These are phyloP conservation scores for Lachancea kluyveri DNA, from an alignment of 805 yeast species.

Conservation along the genomic window DNA sequence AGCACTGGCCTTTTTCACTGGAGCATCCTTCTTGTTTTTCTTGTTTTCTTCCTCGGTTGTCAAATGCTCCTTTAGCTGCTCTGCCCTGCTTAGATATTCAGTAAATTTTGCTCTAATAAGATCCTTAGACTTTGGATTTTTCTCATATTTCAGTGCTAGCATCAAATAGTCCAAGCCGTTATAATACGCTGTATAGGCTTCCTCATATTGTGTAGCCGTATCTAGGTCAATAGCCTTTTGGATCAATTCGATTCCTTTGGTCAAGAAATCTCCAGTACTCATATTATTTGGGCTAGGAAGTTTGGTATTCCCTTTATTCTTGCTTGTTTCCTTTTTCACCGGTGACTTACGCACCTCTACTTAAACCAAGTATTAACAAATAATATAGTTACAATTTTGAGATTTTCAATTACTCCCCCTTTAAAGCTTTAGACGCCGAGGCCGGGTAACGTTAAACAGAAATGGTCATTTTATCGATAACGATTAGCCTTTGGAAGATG, in stretches of 20 bases:
- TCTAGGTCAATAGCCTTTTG: constrained; percentile 95
- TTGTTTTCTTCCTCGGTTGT: constrained; percentile 63
- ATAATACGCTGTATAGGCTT: constrained; percentile 88
- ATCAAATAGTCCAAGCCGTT: constrained; percentile 91
- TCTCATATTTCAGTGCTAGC: constrained; percentile 93
- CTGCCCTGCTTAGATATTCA: constrained; percentile 89
- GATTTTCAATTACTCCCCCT: too few relatives aligned
- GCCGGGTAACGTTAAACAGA: too few relatives aligned
- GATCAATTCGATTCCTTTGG: constrained; percentile 91
- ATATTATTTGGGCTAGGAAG: constrained; percentile 11
- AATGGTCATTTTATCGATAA: too few relatives aligned
- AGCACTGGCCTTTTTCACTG: constrained; percentile 52
- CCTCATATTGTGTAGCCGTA: constrained; percentile 81
- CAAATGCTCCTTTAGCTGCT: constrained; percentile 83
- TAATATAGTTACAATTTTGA: too few relatives aligned
- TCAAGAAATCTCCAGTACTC: constrained; percentile 68
- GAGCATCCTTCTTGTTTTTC: constrained; percentile 36
- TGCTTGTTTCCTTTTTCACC: too few relatives aligned
- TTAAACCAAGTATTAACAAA: too few relatives aligned
- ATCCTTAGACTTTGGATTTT: constrained; percentile 83
- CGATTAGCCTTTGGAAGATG: constrained; percentile 7
- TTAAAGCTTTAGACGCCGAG: too few relatives aligned
- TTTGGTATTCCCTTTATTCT: not conserved
- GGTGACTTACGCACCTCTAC: too few relatives aligned
- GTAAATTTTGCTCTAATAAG: constrained; percentile 82